phyloP scores from a whole-genome alignment of 129 eudicot genomes.

The Dittrichia graveolens region DNA sequence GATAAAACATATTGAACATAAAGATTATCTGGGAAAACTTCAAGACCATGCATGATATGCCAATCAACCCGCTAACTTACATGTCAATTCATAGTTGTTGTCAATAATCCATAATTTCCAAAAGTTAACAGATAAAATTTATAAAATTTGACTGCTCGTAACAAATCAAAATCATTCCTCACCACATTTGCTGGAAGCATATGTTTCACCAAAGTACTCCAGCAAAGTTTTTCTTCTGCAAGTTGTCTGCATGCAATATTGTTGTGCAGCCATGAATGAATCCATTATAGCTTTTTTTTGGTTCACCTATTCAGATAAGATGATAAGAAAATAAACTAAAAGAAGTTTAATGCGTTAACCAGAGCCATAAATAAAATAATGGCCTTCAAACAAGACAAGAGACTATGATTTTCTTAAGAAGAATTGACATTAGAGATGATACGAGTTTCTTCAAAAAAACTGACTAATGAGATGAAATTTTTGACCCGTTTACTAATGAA shows the following conservation, averaged over 20 bases:
- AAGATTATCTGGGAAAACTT: conserved; percentile 4
- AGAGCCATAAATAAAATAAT: neutral
- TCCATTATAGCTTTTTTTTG: conserved; percentile 87
- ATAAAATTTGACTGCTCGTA: neutral
- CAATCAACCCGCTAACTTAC: neutral
- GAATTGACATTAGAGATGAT: neutral
- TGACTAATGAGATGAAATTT: no score
- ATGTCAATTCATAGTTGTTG: neutral
- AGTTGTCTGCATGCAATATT: conserved; percentile 78
- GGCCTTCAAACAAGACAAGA: conserved; percentile 4
- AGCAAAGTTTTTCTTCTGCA: conserved; percentile 80
- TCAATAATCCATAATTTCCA: conserved; percentile 12
- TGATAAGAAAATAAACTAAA: conserved; percentile 14
- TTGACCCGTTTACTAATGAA: no score
- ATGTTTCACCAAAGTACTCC: conserved; percentile 75
- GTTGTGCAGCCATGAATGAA: conserved; percentile 79
- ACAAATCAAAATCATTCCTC: conserved; percentile 16
- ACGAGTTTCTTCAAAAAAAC: no score
- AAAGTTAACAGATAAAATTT: neutral
- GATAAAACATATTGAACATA: neutral
- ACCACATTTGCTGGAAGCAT: conserved; percentile 69
- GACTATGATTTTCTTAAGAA: neutral
- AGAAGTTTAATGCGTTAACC: conserved; percentile 1
- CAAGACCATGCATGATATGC: neutral
- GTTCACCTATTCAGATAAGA: conserved; percentile 47